Conservation (phyloP, 768 basidiomycete species). For the Tricholoma hemisulphureum region DNA sequence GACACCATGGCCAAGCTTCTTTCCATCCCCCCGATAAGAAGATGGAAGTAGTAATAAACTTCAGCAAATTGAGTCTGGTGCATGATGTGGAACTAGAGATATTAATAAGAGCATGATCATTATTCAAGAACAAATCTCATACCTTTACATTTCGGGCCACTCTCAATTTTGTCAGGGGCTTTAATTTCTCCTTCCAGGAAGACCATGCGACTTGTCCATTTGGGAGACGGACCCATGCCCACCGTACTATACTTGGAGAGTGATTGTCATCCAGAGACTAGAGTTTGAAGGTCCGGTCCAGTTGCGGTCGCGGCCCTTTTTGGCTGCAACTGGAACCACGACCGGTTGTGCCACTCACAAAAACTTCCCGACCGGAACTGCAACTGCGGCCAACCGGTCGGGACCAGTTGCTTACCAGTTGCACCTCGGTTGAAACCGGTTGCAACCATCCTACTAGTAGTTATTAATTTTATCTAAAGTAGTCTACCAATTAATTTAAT, state of each 20-base stretch:
- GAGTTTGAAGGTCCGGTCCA: too few relatives aligned
- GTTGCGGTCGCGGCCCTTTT: too few relatives aligned
- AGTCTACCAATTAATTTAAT: too few relatives aligned
- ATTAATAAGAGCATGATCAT: background rate
- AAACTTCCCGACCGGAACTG: too few relatives aligned
- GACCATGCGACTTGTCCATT: conserved; percentile 25
- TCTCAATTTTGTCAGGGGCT: background rate
- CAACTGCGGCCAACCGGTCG: too few relatives aligned
- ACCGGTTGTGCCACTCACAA: too few relatives aligned
- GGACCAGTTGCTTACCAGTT: too few relatives aligned
- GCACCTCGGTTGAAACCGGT: too few relatives aligned
- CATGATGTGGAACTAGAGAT: background rate
- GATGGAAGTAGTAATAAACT: background rate
- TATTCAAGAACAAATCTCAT: background rate
- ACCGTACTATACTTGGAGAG: conserved; percentile 4
- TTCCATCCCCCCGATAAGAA: background rate
- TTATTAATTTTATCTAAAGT: too few relatives aligned
- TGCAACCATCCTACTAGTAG: too few relatives aligned
- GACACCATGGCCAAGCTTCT: background rate
- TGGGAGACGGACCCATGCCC: conserved; percentile 23
- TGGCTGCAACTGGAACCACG: too few relatives aligned
- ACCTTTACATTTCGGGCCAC: background rate
- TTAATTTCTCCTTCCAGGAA: conserved; percentile 16
- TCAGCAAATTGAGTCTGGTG: background rate
- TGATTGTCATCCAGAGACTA: background rate